Base-by-base conservation (phyloP, 768 basidiomycete species). In the Boletus tomentosulus region DNA sequence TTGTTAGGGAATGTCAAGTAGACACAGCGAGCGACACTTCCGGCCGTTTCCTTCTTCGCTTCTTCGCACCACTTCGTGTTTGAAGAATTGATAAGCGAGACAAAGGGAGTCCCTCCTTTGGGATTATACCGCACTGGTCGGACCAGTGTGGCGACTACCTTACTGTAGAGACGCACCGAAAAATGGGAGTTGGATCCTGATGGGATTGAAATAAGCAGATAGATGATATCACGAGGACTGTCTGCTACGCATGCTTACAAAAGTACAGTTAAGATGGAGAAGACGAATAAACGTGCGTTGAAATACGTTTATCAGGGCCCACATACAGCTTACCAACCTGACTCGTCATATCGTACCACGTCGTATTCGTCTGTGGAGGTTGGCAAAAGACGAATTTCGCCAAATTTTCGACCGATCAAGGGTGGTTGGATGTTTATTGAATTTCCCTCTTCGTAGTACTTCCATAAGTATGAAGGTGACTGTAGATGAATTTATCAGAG, bases 391-490 rank as follows among this genome's bases (percentile, higher is more conserved):
- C 31, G 50, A 43, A 46, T 39, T 60, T 49, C 71, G 74, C 80
- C 79, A 82, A 53, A 74, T 59, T 52, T 73, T 81, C 19, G 77
- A 74, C 42, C 75, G 77, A 49, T 76, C 76, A 38, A 79, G 77
- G 5, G 70, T 65, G 53, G 77, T 82, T 5, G 76, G 72, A 25
- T 76, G 75, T 11, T 80, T 75, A 52, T 62, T 68, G 61, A 85
- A 85, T 33, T 81, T 78, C 39, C 81, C 78, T 45, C 82, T 77
- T 28, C 83, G 81, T 15, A 85, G 64, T 31, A 84, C 79, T 63
- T 85, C 83, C 75, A 85, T 79, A 68, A 85, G 77, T 34, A 85
- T 71, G 65, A 84, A 84, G 13, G 81, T 82, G 8, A 84, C 83
- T 83, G 53, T 30, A 22, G 13, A 34, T 12, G 6, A 4, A 22